These are phyloP conservation scores for Epichloe scottii DNA, from an alignment of 2,329 filamentous ascomycete genomes.

Conservation along the genomic window DNA sequence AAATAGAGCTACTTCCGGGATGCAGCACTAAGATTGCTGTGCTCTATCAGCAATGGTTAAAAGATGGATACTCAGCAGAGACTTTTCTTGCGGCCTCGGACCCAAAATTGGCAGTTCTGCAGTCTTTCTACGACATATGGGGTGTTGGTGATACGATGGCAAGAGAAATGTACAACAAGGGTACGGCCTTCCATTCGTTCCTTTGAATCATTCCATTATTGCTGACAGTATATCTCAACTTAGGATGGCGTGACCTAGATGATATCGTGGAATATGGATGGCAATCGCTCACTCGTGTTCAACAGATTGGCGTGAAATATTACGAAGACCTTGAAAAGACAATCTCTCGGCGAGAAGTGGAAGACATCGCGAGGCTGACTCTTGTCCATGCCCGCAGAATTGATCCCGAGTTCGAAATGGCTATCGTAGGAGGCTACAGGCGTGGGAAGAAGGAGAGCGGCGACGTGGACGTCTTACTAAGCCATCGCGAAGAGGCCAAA, in stretches of 20 bases:
- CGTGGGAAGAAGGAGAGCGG: conserved; percentile 62
- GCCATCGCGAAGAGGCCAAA: conserved; percentile 56
- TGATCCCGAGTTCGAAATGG: conserved; percentile 39
- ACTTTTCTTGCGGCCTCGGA: conserved; percentile 53
- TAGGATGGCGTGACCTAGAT: conserved; percentile 69
- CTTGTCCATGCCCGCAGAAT: conserved; percentile 54
- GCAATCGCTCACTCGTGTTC: conserved; percentile 59
- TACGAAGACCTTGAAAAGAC: conserved; percentile 70
- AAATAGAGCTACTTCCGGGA: conserved; percentile 53
- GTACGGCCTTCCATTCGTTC: conserved; percentile 10
- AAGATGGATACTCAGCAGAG: conserved; percentile 47
- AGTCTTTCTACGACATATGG: conserved; percentile 74
- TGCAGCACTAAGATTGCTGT: conserved; percentile 70
- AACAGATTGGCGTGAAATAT: conserved; percentile 90
- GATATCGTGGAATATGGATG: conserved; percentile 79
- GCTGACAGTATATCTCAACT: background rate
- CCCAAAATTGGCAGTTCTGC: conserved; percentile 49
- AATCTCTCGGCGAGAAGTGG: conserved; percentile 63
- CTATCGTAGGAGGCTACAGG: conserved; percentile 69
- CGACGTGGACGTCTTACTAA: conserved; percentile 79
- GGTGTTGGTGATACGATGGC: conserved; percentile 80
- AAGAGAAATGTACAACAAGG: conserved; percentile 63
- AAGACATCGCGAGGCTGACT: conserved; percentile 52
- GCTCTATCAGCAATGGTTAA: conserved; percentile 63
- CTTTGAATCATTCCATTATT: too few relatives aligned